phyloP scores from a whole-genome alignment of 2,329 filamentous ascomycete genomes.

The Trichoderma oligosporum region DNA sequence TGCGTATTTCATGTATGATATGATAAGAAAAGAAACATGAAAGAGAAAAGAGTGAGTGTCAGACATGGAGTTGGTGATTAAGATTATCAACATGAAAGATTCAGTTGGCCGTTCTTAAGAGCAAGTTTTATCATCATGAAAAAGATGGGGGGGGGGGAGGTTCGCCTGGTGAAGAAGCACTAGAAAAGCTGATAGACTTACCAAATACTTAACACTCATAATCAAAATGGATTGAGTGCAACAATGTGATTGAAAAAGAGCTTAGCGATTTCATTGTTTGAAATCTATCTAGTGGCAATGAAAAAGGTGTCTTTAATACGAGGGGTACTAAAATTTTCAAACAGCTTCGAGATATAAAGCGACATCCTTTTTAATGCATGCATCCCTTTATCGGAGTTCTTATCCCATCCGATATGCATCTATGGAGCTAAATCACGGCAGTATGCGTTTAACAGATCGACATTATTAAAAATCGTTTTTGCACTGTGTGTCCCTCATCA shows the following conservation, averaged over 20 bases:
- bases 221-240: not conserved
- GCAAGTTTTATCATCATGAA: conserved; percentile 55
- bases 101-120: conserved; percentile 69
- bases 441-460: conserved; percentile 16
- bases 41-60: conserved; percentile 32
- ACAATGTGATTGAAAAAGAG: not conserved
- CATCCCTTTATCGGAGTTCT: conserved; percentile 23
- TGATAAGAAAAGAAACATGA: not conserved
- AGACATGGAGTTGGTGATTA: conserved; percentile 64
- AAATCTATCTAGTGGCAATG: not conserved
- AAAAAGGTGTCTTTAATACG: not conserved
- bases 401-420: conserved; percentile 28
- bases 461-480: conserved; percentile 27
- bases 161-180: conserved; percentile 11
- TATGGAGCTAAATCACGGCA: conserved; percentile 22
- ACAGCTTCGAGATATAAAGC: conserved; percentile 5
- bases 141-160: conserved; percentile 14
- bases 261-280: not conserved
- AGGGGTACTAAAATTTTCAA: not conserved
- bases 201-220: not conserved
- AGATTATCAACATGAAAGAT: conserved; percentile 53
- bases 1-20: not conserved
- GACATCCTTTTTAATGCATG: conserved; percentile 16
- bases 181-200: conserved; percentile 5
- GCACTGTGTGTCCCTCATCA: conserved; percentile 31